These are phyloP conservation scores for Venturia oleaginea DNA, from an alignment of 2,329 filamentous ascomycete species.

Conservation along the genomic window DNA sequence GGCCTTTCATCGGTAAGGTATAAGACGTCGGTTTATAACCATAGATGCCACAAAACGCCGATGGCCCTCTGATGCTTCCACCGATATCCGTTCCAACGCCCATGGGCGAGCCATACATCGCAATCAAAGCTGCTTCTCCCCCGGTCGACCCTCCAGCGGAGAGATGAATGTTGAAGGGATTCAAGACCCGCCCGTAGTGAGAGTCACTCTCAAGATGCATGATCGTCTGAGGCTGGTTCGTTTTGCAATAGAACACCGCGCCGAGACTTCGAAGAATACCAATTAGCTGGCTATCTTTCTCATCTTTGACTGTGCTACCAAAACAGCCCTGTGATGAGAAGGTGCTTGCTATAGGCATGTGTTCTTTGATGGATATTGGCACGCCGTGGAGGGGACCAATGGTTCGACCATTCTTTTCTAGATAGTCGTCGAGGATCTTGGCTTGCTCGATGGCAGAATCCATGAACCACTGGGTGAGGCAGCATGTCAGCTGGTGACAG, in stretches of 20 bases:
- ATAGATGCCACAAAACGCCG: slow-evolving; percentile 50
- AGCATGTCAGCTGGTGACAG: slow-evolving; percentile 22
- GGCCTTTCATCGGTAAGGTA: slow-evolving; percentile 47
- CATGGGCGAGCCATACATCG: slow-evolving; percentile 49
- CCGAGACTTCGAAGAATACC: slow-evolving; percentile 50
- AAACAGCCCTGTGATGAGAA: slow-evolving; percentile 38
- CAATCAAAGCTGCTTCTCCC: slow-evolving; percentile 56
- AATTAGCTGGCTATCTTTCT: slow-evolving; percentile 49
- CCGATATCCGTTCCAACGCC: slow-evolving; percentile 58
- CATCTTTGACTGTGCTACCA: slow-evolving; percentile 41
- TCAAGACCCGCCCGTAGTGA: slow-evolving; percentile 52
- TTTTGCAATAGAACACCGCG: slow-evolving; percentile 61
- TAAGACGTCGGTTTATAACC: slow-evolving; percentile 50
- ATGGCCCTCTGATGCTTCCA: slow-evolving; percentile 46
- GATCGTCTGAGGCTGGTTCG: slow-evolving; percentile 59
- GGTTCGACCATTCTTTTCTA: neutral
- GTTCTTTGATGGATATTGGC: slow-evolving; percentile 60
- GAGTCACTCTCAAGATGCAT: slow-evolving; percentile 63
- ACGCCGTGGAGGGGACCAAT: slow-evolving; percentile 61
- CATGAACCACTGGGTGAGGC: slow-evolving; percentile 32
- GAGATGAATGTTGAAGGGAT: slow-evolving; percentile 49
- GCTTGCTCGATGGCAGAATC: slow-evolving; percentile 26
- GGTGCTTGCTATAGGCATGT: slow-evolving; percentile 52
- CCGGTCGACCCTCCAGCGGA: slow-evolving; percentile 59
- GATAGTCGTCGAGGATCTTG: slow-evolving; percentile 21